phyloP scores from a whole-genome alignment of 1,139 yeast species.

The Saccharomyces hybrid region DNA sequence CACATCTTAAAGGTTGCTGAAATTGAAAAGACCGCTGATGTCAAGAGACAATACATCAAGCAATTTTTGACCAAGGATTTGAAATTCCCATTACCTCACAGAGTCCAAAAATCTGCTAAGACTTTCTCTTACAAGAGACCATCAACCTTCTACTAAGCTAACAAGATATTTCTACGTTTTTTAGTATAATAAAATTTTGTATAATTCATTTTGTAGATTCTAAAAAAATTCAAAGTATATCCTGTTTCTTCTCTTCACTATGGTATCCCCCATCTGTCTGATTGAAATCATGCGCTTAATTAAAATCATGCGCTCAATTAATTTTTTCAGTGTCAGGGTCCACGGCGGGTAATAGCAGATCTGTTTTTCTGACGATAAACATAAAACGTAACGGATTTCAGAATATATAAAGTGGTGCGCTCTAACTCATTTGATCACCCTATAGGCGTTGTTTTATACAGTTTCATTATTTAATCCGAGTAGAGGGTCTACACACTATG shows the following conservation, averaged over 20 bases:
- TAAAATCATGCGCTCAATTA: too few species aligned
- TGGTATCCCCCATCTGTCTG: too few species aligned
- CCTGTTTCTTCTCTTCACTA: neutral
- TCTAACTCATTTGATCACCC: too few species aligned
- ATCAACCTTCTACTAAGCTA: constrained; percentile 80
- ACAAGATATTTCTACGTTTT: constrained; percentile 11
- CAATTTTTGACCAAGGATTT: constrained; percentile 93
- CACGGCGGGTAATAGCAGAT: neutral
- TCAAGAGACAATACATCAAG: constrained; percentile 98
- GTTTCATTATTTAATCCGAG: too few species aligned
- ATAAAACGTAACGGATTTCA: neutral
- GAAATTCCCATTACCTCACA: constrained; percentile 99
- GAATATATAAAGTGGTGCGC: too few species aligned
- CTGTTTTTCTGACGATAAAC: neutral
- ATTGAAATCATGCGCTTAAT: too few species aligned
- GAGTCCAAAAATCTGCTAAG: constrained; percentile 85
- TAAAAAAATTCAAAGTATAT: neutral
- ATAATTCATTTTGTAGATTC: constrained; percentile 6
- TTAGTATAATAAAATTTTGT: constrained; percentile 8
- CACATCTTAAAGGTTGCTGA: constrained; percentile 98
- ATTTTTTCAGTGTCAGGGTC: neutral
- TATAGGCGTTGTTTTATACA: too few species aligned
- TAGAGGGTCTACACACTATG: neutral
- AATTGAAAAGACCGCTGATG: constrained; percentile 94
- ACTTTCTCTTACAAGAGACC: constrained; percentile 91